These are phyloP conservation scores for Saccharomycopsis oosterbeekiorum DNA, from an alignment of 805 yeast species.

Conservation along the genomic window DNA sequence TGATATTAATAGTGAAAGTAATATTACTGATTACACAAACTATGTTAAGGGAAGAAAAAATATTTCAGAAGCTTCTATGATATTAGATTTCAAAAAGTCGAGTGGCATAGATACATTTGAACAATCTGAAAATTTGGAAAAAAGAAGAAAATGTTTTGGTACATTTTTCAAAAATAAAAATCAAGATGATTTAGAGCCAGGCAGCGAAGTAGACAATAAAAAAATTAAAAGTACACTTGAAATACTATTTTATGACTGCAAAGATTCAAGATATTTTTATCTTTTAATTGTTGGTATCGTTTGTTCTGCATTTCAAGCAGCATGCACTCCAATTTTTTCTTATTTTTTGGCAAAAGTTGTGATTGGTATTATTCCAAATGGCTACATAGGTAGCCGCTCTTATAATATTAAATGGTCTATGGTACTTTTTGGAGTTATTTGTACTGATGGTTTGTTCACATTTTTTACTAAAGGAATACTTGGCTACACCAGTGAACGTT, in stretches of 20 bases:
- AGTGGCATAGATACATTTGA: not conserved
- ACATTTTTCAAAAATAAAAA: not conserved
- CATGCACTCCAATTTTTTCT: constrained; percentile 67
- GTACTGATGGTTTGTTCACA: constrained; percentile 48
- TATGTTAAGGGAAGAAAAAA: not conserved
- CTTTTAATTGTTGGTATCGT: constrained; percentile 41
- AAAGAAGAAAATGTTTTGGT: no score
- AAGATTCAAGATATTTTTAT: not conserved
- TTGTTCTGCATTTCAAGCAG: constrained; percentile 47
- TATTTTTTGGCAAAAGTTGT: constrained; percentile 64
- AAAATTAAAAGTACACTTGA: not conserved
- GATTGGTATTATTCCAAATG: constrained; percentile 46
- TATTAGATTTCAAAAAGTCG: not conserved
- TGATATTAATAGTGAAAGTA: not conserved
- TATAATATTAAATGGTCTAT: constrained; percentile 56
- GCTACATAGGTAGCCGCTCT: constrained; percentile 24
- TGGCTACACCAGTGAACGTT: constrained; percentile 52
- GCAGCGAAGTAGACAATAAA: not conserved
- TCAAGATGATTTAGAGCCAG: not conserved
- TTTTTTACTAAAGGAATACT: constrained; percentile 43
- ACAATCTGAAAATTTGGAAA: not conserved
- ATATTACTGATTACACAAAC: not conserved
- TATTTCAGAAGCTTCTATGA: not conserved
- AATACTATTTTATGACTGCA: constrained; percentile 3
- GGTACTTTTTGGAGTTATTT: constrained; percentile 51